Percentiles rank a stretch among this genome's conserved stretches.
Evolutionary conservation across 148 eudicot genomes (phyloP).

Genomic region (Rhododendron mucronatum): DNA sequence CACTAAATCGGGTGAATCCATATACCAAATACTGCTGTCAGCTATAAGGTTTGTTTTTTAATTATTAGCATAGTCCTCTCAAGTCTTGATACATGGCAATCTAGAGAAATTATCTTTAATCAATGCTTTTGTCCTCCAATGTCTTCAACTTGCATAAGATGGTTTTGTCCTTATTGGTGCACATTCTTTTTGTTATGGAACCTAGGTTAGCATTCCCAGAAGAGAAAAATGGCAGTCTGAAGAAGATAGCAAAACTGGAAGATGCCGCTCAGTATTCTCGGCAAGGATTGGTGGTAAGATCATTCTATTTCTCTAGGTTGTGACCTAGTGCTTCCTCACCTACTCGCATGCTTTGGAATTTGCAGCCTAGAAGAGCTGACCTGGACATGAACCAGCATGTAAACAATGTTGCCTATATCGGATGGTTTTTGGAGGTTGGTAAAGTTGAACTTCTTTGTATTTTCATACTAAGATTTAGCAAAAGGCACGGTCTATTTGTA

Average conservation of each 20-base stretch:
- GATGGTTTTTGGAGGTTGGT: conserved; percentile 93
- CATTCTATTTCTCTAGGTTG: background rate
- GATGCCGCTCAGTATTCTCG: conserved; percentile 64
- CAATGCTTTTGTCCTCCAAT: background rate
- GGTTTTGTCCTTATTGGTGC: background rate
- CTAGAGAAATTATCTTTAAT: background rate
- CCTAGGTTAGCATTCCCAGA: conserved; percentile 88
- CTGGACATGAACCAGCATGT: conserved; percentile 98
- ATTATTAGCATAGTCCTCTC: background rate
- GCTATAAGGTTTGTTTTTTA: background rate
- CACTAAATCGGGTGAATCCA: background rate
- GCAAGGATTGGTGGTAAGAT: conserved; percentile 72
- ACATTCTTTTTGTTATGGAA: background rate
- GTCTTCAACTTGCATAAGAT: background rate
- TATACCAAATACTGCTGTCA: background rate
- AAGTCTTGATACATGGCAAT: background rate
- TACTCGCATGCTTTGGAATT: conserved; percentile 6
- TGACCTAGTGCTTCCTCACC: background rate
- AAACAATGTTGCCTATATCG: conserved; percentile 90
- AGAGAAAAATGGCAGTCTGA: conserved; percentile 74
- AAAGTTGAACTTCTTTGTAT: background rate
- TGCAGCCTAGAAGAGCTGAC: conserved; percentile 95
- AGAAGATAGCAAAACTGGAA: conserved; percentile 79
- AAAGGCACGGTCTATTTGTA: background rate
- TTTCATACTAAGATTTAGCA: background rate